Base-by-base conservation (phyloP, 2,329 filamentous ascomycete species). In the Didymella glomerata region DNA sequence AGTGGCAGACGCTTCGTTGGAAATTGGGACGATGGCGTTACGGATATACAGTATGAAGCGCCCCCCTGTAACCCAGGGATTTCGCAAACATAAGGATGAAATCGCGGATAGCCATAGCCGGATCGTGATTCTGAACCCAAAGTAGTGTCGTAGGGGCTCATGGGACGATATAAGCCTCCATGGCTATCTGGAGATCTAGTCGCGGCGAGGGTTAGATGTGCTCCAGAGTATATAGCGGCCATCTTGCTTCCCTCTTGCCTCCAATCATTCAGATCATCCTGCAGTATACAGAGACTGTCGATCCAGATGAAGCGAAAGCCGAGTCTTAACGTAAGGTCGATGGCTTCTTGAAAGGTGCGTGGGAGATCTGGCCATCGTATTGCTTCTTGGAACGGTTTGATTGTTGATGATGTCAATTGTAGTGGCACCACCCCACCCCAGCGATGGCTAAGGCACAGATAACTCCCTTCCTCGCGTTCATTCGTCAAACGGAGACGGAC, bases 201-300 rank as follows among this genome's bases (percentile, higher is more conserved):
- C 1, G 57, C 57, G 5, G 52, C 52, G 6, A 60, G 38, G 0
- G 48, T 49, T 0, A 60, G 6, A 20, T 16, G n/a, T 13, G 57
- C 42, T 8, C 41, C 22, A 1, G 45, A 25, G 13, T 60, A 60
- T 14, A 49, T 46, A 3, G 25, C 1, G 9, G 47, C 57, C 52
- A 61, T 57, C 2, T 38, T 34, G 8, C 42, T 0, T 2, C 32
- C 16, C 18, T 46, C 24, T 42, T 32, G 13, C 41, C 38, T 53
- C 57, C 48, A 56, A 28, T 56, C 52, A 1, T 52, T 1, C 7
- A 18, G 9, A 18, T 48, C 14, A 7, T 56, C 48, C 34, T 60
- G 57, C 7, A 60, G 9, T 1, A 60, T 60, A 25, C 58, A 57
- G 2, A 61, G 25, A 38, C 48, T 53, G 16, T 54, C 48, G n/a